Percentiles rank a stretch among this genome's conserved stretches.
phyloP scores from a whole-genome alignment of 2,329 filamentous ascomycete species.

The Penicillium brevicompactum region DNA sequence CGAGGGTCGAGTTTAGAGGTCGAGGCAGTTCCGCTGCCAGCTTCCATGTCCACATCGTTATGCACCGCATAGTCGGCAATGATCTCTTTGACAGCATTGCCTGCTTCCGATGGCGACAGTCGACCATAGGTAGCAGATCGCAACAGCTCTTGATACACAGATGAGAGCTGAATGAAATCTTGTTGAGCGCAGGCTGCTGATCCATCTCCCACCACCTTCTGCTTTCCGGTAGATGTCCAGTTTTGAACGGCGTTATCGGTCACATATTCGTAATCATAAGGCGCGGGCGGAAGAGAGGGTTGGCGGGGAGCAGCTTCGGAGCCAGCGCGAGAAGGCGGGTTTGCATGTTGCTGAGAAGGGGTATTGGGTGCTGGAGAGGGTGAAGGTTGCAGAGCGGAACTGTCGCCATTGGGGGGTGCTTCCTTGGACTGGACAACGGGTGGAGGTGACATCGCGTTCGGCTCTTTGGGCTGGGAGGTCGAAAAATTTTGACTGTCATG shows the following conservation, averaged over 20 bases:
- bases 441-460: conserved; percentile 34
- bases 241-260: conserved; percentile 67
- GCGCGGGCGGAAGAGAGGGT: conserved; percentile 28
- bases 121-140: conserved; percentile 71
- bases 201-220: conserved; percentile 67
- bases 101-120: conserved; percentile 69
- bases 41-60: conserved; percentile 50
- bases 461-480: conserved; percentile 25
- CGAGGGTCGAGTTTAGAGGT: conserved; percentile 58
- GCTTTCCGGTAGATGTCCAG: conserved; percentile 70
- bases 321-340: conserved; percentile 22
- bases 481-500: conserved; percentile 40
- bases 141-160: conserved; percentile 82
- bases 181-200: conserved; percentile 66
- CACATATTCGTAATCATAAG: conserved; percentile 73
- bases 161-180: conserved; percentile 68
- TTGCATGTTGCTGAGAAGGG: conserved; percentile 19
- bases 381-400: conserved; percentile 13
- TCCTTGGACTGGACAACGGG: conserved; percentile 31
- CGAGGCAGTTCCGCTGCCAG: conserved; percentile 45
- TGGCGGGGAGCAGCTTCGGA: conserved; percentile 19
- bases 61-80: conserved; percentile 58
- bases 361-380: conserved; percentile 26
- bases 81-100: conserved; percentile 72
- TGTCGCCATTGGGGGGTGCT: conserved; percentile 32